Percentiles rank a stretch among this genome's conserved stretches.
phyloP scores from a whole-genome alignment of 495 filamentous ascomycete species.

The Zalerion maritima region DNA sequence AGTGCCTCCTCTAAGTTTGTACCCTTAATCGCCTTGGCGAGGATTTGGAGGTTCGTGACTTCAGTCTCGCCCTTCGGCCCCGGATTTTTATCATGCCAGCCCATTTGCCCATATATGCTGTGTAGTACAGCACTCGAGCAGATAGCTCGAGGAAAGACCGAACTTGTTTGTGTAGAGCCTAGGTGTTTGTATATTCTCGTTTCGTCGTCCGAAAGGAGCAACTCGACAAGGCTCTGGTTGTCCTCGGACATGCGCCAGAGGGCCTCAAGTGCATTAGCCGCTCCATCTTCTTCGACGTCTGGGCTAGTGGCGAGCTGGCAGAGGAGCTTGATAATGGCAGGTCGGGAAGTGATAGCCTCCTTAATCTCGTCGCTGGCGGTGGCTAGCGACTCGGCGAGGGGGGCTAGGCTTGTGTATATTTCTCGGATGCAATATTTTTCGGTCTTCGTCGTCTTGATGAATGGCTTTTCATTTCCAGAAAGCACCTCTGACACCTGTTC shows the following conservation, averaged over 20 bases:
- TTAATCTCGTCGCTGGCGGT: constrained; percentile 40
- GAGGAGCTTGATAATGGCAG: constrained; percentile 33
- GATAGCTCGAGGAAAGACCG: no score
- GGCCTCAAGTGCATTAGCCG: constrained; percentile 28
- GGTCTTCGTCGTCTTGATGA: constrained; percentile 28
- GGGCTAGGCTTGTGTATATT: constrained; percentile 31
- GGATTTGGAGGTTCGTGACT: constrained; percentile 27
- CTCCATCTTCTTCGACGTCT: constrained; percentile 22
- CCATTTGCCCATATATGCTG: constrained; percentile 30
- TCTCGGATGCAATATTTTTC: constrained; percentile 34
- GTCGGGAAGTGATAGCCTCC: constrained; percentile 29
- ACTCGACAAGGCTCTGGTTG: constrained; percentile 28
- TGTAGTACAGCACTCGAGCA: constrained; percentile 40
- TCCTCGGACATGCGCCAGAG: constrained; percentile 42
- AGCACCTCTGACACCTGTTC: no score
- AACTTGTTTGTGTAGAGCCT: no score
- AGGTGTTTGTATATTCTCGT: constrained; percentile 24
- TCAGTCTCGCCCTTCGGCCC: constrained; percentile 31
- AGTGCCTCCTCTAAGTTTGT: constrained; percentile 9
- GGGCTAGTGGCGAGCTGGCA: constrained; percentile 29
- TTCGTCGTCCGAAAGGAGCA: constrained; percentile 22
- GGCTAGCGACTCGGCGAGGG: constrained; percentile 28
- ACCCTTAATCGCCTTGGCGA: constrained; percentile 23
- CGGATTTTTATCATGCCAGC: constrained; percentile 33
- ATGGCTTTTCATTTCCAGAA: constrained; percentile 18